These are phyloP conservation scores for Rubroboletus satanas DNA, from an alignment of 768 basidiomycete genomes.

Conservation along the genomic window DNA sequence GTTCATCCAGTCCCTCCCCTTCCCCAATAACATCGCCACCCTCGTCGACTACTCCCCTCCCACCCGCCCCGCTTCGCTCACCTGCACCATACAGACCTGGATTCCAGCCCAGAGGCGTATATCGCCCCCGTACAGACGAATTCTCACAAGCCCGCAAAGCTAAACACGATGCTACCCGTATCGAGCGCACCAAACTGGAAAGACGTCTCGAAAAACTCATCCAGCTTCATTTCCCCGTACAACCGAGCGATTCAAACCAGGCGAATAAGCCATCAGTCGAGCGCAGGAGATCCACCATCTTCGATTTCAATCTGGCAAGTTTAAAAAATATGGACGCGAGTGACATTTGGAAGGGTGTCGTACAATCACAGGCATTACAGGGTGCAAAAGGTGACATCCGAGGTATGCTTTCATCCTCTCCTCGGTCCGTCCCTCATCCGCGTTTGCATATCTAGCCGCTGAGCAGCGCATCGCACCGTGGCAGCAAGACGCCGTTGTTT, in stretches of 20 bases:
- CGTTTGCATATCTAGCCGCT: constrained; percentile 42
- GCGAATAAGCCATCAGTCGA: constrained; percentile 4
- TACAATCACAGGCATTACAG: constrained; percentile 39
- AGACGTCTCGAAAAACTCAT: constrained; percentile 87
- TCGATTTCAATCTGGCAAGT: constrained; percentile 60
- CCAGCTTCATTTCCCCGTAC: constrained; percentile 57
- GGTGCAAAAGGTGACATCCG: constrained; percentile 61
- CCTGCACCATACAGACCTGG: constrained; percentile 79
- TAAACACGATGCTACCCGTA: constrained; percentile 45
- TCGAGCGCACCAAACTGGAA: constrained; percentile 82
- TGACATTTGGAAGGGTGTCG: constrained; percentile 67
- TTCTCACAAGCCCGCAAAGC: constrained; percentile 47
- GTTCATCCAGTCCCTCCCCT: constrained; percentile 13
- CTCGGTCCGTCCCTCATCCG: constrained; percentile 1
- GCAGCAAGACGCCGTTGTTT: constrained; percentile 77
- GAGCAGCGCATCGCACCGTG: constrained; percentile 95
- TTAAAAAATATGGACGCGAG: constrained; percentile 61
- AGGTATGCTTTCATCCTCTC: constrained; percentile 41
- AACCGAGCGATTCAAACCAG: constrained; percentile 13
- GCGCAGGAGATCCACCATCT: constrained; percentile 61
- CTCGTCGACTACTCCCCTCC: constrained; percentile 21
- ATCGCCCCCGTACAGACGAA: constrained; percentile 75
- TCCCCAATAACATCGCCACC: constrained; percentile 26
- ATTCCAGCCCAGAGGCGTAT: constrained; percentile 90
- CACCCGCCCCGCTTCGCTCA: constrained; percentile 18